Evolutionary conservation across 257 asterid genomes (phyloP).

Genomic region (Eustoma russellianum): DNA sequence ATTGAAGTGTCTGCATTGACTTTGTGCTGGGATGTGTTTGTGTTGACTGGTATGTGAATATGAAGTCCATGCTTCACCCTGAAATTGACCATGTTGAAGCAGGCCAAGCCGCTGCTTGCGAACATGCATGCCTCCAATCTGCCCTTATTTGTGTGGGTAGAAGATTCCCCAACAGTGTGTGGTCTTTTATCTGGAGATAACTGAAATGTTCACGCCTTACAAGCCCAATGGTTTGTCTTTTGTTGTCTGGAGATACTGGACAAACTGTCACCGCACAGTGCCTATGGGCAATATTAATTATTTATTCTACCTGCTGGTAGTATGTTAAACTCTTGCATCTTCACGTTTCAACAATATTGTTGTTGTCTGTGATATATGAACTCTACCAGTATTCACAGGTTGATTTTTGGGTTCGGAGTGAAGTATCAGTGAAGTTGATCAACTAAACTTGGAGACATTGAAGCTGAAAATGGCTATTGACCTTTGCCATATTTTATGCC

Average conservation of each 20-base stretch:
- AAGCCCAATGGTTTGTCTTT: too few relatives aligned
- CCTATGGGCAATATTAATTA: background rate
- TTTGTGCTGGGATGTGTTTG: conserved; percentile 24
- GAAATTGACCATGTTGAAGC: conserved; percentile 14
- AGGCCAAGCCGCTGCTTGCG: conserved; percentile 22
- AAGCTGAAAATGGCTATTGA: too few relatives aligned
- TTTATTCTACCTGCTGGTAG: conserved; percentile 1
- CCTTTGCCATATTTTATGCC: too few relatives aligned
- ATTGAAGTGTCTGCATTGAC: conserved; percentile 19
- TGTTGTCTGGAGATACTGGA: conserved; percentile 11
- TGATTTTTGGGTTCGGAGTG: too few relatives aligned
- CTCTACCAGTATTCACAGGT: too few relatives aligned
- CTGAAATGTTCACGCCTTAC: too few relatives aligned
- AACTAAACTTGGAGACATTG: too few relatives aligned
- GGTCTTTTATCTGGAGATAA: background rate
- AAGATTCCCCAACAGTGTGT: conserved; percentile 16
- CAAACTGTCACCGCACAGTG: background rate
- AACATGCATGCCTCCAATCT: conserved; percentile 17
- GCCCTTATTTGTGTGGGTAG: conserved; percentile 15
- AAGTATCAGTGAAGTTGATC: too few relatives aligned
- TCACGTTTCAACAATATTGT: too few relatives aligned
- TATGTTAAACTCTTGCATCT: too few relatives aligned
- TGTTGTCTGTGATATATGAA: too few relatives aligned
- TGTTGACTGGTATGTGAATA: conserved; percentile 23
- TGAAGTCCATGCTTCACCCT: conserved; percentile 22